phyloP scores from a whole-genome alignment of 2,329 filamentous ascomycete species.

The Pyrenophora teres region DNA sequence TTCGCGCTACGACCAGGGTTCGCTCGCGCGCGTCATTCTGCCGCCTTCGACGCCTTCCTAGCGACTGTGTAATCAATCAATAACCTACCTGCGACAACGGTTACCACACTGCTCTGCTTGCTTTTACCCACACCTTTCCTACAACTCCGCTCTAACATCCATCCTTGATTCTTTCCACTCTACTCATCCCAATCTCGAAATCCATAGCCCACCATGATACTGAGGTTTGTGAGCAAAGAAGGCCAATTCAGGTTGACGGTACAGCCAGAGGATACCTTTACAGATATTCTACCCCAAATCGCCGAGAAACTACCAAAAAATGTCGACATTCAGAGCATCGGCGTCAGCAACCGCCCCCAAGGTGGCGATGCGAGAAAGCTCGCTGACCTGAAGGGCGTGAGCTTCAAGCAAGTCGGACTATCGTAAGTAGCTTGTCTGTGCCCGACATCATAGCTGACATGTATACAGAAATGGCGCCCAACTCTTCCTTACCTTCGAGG shows the following conservation, averaged over 20 bases:
- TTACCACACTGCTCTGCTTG: constrained; percentile 2
- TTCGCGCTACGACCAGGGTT: constrained; percentile 16
- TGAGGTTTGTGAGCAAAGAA: constrained; percentile 60
- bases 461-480: constrained; percentile 81
- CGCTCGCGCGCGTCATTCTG: constrained; percentile 23
- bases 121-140: constrained; percentile 1
- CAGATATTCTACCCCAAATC: constrained; percentile 59
- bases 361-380: constrained; percentile 63
- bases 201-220: constrained; percentile 63
- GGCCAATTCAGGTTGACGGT: constrained; percentile 84
- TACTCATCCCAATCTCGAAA: not conserved
- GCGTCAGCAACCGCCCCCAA: constrained; percentile 64
- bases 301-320: constrained; percentile 64
- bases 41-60: constrained; percentile 18
- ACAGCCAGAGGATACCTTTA: constrained; percentile 74
- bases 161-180: not conserved
- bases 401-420: constrained; percentile 62
- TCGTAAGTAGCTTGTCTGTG: constrained; percentile 48
- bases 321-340: constrained; percentile 59
- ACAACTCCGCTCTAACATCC: not conserved
- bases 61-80: constrained; percentile 18
- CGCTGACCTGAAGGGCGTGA: constrained; percentile 57
- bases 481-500: constrained; percentile 81
- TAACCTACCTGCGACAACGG: constrained; percentile 8
- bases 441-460: constrained; percentile 23